Evolutionary conservation across 805 yeast genomes (phyloP).

Genomic region (Monosporozyma servazzii): DNA sequence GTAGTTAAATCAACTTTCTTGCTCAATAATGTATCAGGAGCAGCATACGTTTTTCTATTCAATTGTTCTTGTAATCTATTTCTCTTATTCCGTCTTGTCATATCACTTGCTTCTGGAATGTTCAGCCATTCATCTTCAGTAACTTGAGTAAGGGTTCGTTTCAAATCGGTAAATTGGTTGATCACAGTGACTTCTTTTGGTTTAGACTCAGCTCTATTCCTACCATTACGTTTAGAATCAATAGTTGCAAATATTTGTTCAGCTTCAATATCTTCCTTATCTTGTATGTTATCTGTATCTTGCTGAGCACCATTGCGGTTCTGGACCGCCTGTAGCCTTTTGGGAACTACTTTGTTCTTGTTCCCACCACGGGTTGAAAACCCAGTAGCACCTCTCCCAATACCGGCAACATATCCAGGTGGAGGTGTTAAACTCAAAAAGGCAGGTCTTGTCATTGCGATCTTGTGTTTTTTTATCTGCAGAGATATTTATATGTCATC

Average conservation of each 20-base stretch:
- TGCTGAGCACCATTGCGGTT: slow-evolving; percentile 11
- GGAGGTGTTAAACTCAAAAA: slow-evolving; percentile 86
- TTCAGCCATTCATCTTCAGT: slow-evolving; percentile 68
- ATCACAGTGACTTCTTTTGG: not conserved
- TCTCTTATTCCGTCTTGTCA: slow-evolving; percentile 73
- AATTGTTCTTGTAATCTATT: slow-evolving; percentile 50
- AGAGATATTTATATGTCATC: not conserved
- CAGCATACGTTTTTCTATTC: slow-evolving; percentile 67
- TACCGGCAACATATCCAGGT: slow-evolving; percentile 80
- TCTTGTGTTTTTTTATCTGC: slow-evolving; percentile 2
- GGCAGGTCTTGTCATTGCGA: slow-evolving; percentile 39
- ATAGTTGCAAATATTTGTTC: slow-evolving; percentile 56
- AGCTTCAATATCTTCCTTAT: slow-evolving; percentile 63
- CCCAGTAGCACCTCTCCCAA: slow-evolving; percentile 93
- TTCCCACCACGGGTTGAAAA: slow-evolving; percentile 75
- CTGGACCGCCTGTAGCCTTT: slow-evolving; percentile 18
- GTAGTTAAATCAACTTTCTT: slow-evolving; percentile 37
- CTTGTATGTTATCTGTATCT: slow-evolving; percentile 12
- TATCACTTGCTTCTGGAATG: slow-evolving; percentile 82
- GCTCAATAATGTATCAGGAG: slow-evolving; percentile 60
- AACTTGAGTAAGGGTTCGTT: slow-evolving; percentile 48
- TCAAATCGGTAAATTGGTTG: slow-evolving; percentile 52
- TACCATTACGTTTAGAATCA: slow-evolving; percentile 43
- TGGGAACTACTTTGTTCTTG: slow-evolving; percentile 15
- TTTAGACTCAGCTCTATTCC: slow-evolving; percentile 11